These are phyloP conservation scores for Alternaria sp. DNA, from an alignment of 2,329 filamentous ascomycete genomes.

Conservation along the genomic window DNA sequence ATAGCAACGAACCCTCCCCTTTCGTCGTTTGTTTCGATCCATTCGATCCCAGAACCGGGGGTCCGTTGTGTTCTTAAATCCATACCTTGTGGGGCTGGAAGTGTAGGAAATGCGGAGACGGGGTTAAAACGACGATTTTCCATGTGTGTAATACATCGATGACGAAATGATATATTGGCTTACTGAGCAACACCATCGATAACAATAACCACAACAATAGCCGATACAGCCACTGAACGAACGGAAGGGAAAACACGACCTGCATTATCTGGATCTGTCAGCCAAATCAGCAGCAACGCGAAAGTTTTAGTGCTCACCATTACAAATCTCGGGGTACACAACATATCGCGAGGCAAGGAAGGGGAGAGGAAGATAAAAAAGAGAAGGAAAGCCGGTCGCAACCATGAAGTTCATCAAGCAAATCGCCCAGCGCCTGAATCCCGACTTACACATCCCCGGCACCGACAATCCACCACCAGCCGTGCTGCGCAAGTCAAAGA, in stretches of 20 bases:
- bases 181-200: background rate
- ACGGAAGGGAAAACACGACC: background rate
- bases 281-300: background rate
- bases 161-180: background rate
- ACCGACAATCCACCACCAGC: background rate
- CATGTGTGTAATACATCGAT: background rate
- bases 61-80: background rate
- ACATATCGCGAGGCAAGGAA: background rate
- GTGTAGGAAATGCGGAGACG: background rate
- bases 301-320: background rate
- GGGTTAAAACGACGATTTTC: background rate
- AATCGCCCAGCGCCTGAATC: conserved; percentile 6
- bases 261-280: background rate
- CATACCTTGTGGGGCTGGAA: background rate
- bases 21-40: background rate
- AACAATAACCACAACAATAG: background rate
- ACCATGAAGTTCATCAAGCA: conserved; percentile 12
- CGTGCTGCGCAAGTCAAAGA: background rate
- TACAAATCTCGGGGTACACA: background rate
- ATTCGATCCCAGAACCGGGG: background rate
- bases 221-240: background rate
- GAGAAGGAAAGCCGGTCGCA: background rate
- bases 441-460: conserved; percentile 7
- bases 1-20: background rate
- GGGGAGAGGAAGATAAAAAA: background rate